These are phyloP conservation scores for Phialophora macrospora DNA, from an alignment of 2,329 filamentous ascomycete species.

Conservation along the genomic window DNA sequence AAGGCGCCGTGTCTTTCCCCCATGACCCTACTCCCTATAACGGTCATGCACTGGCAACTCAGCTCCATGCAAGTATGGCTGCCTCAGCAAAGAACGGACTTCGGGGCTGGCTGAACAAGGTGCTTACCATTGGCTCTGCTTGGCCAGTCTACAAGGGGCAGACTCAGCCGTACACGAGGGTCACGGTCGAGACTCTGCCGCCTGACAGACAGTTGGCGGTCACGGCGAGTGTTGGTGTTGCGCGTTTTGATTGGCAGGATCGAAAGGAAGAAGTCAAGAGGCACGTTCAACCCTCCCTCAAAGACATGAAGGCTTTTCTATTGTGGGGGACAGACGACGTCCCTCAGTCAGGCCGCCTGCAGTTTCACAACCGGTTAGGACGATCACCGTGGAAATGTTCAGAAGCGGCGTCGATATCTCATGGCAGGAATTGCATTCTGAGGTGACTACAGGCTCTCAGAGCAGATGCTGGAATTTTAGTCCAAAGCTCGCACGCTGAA, in stretches of 20 bases:
- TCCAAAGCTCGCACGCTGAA: background rate
- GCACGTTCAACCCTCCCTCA: background rate
- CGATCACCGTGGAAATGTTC: background rate
- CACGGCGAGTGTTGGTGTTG: background rate
- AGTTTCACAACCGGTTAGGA: background rate
- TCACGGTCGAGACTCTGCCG: slow-evolving; percentile 7
- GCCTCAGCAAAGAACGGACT: slow-evolving; percentile 7
- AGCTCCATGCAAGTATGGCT: slow-evolving; percentile 17
- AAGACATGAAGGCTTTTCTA: too few relatives aligned
- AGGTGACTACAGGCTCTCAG: background rate
- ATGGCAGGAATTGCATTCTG: background rate
- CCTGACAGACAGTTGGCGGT: slow-evolving; percentile 5
- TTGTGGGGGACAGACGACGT: background rate
- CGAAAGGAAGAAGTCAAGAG: background rate
- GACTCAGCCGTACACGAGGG: slow-evolving; percentile 20
- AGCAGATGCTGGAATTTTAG: background rate
- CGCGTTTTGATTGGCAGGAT: background rate
- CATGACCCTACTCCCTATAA: background rate
- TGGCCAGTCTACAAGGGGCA: slow-evolving; percentile 10
- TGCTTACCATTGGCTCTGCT: slow-evolving; percentile 15
- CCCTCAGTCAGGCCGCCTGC: too few relatives aligned
- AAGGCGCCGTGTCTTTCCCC: background rate
- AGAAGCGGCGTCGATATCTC: background rate
- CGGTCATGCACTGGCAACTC: slow-evolving; percentile 1
- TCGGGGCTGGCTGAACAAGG: slow-evolving; percentile 20